These are phyloP conservation scores for Casuarina glauca DNA, from an alignment of 306 rosid species.

Conservation along the genomic window DNA sequence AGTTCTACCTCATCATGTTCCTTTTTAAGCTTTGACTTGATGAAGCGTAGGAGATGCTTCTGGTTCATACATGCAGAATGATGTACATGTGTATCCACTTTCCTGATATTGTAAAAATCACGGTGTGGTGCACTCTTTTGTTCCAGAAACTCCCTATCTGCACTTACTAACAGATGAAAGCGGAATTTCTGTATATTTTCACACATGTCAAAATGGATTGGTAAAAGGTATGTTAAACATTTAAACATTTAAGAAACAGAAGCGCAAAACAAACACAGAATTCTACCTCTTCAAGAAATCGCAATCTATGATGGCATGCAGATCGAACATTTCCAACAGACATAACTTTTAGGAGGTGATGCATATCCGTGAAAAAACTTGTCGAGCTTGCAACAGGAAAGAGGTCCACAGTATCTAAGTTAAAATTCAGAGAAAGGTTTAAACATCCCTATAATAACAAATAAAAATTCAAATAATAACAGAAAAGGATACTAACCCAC, in stretches of 20 bases:
- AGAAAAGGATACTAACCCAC: background rate
- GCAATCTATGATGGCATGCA: constrained; percentile 73
- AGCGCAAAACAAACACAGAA: constrained; percentile 19
- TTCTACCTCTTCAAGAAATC: constrained; percentile 84
- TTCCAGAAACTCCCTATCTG: constrained; percentile 68
- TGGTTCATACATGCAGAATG: constrained; percentile 98
- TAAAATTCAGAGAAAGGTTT: constrained; percentile 23
- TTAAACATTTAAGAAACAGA: background rate
- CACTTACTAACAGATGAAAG: constrained; percentile 70
- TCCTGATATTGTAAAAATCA: constrained; percentile 84
- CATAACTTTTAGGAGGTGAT: constrained; percentile 69
- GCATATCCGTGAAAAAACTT: constrained; percentile 75
- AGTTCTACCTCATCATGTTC: constrained; percentile 80
- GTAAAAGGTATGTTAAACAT: no score
- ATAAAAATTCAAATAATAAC: constrained; percentile 16
- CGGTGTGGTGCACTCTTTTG: constrained; percentile 89
- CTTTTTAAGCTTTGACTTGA: constrained; percentile 72
- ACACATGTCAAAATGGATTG: constrained; percentile 24
- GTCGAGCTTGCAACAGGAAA: constrained; percentile 82
- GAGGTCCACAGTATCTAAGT: constrained; percentile 61
- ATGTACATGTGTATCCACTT: constrained; percentile 89
- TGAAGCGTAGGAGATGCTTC: constrained; percentile 85
- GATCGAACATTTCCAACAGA: constrained; percentile 78
- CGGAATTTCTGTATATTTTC: constrained; percentile 75
- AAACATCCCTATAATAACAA: constrained; percentile 9